These are phyloP conservation scores for Kitagawia praeruptora DNA, from an alignment of 129 eudicot species.

Conservation along the genomic window DNA sequence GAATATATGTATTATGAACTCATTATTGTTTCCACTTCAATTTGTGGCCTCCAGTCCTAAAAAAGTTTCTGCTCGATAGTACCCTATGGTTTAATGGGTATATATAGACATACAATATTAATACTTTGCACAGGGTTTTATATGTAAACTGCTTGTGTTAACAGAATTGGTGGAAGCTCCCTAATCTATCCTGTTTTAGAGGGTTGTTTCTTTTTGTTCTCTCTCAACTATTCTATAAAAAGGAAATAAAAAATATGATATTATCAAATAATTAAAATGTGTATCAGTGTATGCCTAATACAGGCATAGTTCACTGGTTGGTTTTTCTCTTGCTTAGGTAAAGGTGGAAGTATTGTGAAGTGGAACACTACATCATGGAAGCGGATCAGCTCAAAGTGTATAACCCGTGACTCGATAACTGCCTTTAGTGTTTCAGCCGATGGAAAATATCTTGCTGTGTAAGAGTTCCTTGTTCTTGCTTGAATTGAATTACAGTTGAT, in stretches of 20 bases:
- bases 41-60: too few species aligned
- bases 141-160: too few species aligned
- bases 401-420: conserved; percentile 53
- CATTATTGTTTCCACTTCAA: too few species aligned
- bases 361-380: conserved; percentile 73
- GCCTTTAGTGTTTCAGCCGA: conserved; percentile 67
- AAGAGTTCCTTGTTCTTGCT: conserved; percentile 15
- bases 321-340: conserved; percentile 26
- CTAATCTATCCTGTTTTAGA: too few species aligned
- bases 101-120: too few species aligned
- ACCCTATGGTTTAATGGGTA: neutral
- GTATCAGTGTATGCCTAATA: neutral
- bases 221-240: too few species aligned
- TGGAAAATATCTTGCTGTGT: conserved; percentile 73
- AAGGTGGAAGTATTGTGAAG: conserved; percentile 65
- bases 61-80: too few species aligned
- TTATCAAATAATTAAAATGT: neutral
- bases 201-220: too few species aligned
- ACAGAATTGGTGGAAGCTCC: too few species aligned
- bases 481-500: neutral
- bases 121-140: neutral
- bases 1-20: too few species aligned
- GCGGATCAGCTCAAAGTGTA: conserved; percentile 48
- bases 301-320: neutral
- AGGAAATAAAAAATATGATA: neutral